Percentiles rank a stretch among this genome's conserved stretches.
Evolutionary conservation across 2,329 filamentous ascomycete species (phyloP).

Genomic region (Nigrospora oryzae): DNA sequence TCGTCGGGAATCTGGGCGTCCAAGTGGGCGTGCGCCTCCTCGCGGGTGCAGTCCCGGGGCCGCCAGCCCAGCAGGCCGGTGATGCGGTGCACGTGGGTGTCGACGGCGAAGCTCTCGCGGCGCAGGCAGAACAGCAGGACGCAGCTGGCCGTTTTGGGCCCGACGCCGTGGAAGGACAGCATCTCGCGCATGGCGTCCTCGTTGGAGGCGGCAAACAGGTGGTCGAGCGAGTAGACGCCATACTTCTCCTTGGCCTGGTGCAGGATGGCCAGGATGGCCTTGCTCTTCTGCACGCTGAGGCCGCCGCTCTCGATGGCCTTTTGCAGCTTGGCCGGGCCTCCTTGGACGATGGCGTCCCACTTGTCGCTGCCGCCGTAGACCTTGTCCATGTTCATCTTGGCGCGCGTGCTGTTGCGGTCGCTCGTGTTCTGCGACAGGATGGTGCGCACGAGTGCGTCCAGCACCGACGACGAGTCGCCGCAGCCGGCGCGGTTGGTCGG

Average conservation of each 20-base stretch:
- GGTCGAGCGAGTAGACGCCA: conserved; percentile 37
- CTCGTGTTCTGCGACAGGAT: conserved; percentile 47
- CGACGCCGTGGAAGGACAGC: conserved; percentile 40
- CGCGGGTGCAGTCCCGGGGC: conserved; percentile 28
- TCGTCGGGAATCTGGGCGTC: conserved; percentile 36
- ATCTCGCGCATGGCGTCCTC: conserved; percentile 42
- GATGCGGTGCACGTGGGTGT: conserved; percentile 43
- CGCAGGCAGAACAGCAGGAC: conserved; percentile 42
- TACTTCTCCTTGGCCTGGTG: conserved; percentile 46
- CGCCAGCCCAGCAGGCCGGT: conserved; percentile 40
- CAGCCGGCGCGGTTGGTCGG: conserved; percentile 58
- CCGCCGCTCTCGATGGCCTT: conserved; percentile 65
- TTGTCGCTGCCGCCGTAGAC: conserved; percentile 32
- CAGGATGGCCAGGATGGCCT: conserved; percentile 61
- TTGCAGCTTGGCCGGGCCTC: conserved; percentile 29
- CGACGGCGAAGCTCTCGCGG: conserved; percentile 40
- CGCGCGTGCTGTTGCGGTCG: conserved; percentile 48
- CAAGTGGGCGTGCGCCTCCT: conserved; percentile 41
- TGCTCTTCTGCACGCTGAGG: conserved; percentile 63
- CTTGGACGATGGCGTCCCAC: conserved; percentile 31
- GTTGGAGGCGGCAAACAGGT: conserved; percentile 32
- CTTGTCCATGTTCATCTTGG: conserved; percentile 39
- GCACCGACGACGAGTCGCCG: conserved; percentile 39
- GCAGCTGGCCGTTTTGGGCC: conserved; percentile 45
- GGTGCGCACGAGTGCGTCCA: conserved; percentile 43